Evolutionary conservation across 1,139 yeast genomes (phyloP).

Genomic region (Komagataea norvegica): DNA sequence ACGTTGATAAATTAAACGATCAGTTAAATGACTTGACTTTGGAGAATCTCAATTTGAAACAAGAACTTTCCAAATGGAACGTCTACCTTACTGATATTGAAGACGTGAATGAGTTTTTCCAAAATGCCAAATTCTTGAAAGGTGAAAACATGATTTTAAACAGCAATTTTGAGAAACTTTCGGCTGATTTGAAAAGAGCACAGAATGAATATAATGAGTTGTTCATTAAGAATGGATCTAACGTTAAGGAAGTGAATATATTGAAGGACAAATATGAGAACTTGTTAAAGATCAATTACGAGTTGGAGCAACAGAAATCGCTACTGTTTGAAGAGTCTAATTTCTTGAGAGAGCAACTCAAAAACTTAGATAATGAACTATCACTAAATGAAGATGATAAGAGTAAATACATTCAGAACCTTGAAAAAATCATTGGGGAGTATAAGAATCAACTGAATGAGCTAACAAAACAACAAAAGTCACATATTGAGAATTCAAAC

Average conservation of each 20-base stretch:
- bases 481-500: slow-evolving; percentile 15
- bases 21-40: slow-evolving; percentile 48
- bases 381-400: slow-evolving; percentile 22
- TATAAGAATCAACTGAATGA: slow-evolving; percentile 38
- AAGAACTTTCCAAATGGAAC: slow-evolving; percentile 28
- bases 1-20: slow-evolving; percentile 42
- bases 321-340: slow-evolving; percentile 60
- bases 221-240: slow-evolving; percentile 33
- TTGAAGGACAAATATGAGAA: slow-evolving; percentile 31
- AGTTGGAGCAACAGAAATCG: slow-evolving; percentile 48
- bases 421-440: slow-evolving; percentile 52
- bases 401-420: slow-evolving; percentile 34
- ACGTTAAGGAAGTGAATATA: slow-evolving; percentile 29
- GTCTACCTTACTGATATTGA: slow-evolving; percentile 27
- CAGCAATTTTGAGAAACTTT: slow-evolving; percentile 35
- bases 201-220: slow-evolving; percentile 31
- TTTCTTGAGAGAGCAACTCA: slow-evolving; percentile 47
- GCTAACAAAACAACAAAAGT: slow-evolving; percentile 20
- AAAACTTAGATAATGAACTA: slow-evolving; percentile 32
- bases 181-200: slow-evolving; percentile 27
- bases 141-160: slow-evolving; percentile 39
- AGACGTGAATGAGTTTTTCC: slow-evolving; percentile 33
- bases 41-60: slow-evolving; percentile 45
- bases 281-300: slow-evolving; percentile 36
- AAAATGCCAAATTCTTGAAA: slow-evolving; percentile 33